These are phyloP conservation scores for Hypoxylon rubiginosum DNA, from an alignment of 2,329 filamentous ascomycete genomes.

Conservation along the genomic window DNA sequence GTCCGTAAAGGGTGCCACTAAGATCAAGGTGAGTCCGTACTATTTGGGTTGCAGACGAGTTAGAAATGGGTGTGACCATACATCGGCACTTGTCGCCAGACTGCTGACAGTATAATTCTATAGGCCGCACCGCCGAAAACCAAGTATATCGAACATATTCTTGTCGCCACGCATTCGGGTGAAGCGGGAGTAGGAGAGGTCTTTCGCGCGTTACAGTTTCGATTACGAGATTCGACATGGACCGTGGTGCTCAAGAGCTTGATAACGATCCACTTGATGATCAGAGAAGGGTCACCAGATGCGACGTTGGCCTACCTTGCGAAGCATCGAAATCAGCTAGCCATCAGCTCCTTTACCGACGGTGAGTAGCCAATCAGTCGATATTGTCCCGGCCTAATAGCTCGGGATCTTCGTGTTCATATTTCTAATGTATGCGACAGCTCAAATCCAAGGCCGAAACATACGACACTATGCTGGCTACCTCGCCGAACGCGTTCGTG, in stretches of 20 bases:
- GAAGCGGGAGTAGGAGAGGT: conserved; percentile 96
- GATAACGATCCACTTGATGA: conserved; percentile 97
- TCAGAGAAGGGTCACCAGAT: conserved; percentile 91
- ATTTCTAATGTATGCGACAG: conserved; percentile 62
- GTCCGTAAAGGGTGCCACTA: conserved; percentile 98
- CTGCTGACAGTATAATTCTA: conserved; percentile 36
- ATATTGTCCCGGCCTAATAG: background rate
- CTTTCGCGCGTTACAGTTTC: conserved; percentile 89
- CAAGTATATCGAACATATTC: conserved; percentile 98
- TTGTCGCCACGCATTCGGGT: conserved; percentile 93
- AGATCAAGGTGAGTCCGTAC: conserved; percentile 82
- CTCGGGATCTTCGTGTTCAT: background rate
- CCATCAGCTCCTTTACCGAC: conserved; percentile 92
- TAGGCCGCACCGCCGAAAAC: conserved; percentile 96
- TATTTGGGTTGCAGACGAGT: background rate
- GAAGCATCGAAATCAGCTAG: conserved; percentile 84
- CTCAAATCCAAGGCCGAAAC: conserved; percentile 94
- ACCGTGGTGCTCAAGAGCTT: conserved; percentile 99
- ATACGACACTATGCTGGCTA: conserved; percentile 94
- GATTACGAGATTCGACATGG: conserved; percentile 96
- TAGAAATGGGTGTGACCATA: background rate
- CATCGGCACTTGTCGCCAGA: background rate
- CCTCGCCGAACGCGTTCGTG: conserved; percentile 82
- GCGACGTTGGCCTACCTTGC: conserved; percentile 88
- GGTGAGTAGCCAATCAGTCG: conserved; percentile 70